A percentile compares a stretch with the other conserved stretches of the same genome.
Evolutionary conservation across 2,329 filamentous ascomycete genomes (phyloP).

Genomic region (Pseudogymnoascus sp.): DNA sequence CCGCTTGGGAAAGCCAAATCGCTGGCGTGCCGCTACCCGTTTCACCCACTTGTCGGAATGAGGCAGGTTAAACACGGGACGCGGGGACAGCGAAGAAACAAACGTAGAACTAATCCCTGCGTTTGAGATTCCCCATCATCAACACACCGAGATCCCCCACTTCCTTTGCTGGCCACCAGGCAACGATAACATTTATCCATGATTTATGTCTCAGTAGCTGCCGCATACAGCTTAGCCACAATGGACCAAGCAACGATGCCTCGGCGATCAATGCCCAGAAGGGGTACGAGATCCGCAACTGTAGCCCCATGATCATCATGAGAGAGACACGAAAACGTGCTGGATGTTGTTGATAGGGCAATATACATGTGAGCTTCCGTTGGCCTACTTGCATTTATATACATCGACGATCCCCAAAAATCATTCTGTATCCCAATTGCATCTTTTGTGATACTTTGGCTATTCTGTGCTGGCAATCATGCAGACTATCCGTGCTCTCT

Average conservation of each 20-base stretch:
- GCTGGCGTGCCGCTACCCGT: background rate
- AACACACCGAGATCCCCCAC: background rate
- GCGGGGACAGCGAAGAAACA: background rate
- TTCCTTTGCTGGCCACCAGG: background rate
- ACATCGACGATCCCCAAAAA: background rate
- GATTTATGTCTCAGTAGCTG: background rate
- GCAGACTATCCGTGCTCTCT: background rate
- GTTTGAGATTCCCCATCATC: background rate
- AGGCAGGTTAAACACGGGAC: background rate
- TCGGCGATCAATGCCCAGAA: background rate
- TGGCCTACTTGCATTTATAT: background rate
- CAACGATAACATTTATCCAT: background rate
- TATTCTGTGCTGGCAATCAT: background rate
- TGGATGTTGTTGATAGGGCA: background rate
- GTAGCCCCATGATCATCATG: background rate
- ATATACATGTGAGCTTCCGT: background rate
- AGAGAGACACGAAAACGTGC: background rate
- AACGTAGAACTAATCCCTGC: background rate
- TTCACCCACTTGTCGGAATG: background rate
- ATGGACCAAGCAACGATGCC: background rate
- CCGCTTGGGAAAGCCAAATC: background rate
- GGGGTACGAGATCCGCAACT: background rate
- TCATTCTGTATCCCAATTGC: background rate
- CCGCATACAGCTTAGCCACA: background rate
- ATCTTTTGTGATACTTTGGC: background rate